Base-by-base conservation (phyloP, 352 stramenopile species). In the Peronospora belbahrii region DNA sequence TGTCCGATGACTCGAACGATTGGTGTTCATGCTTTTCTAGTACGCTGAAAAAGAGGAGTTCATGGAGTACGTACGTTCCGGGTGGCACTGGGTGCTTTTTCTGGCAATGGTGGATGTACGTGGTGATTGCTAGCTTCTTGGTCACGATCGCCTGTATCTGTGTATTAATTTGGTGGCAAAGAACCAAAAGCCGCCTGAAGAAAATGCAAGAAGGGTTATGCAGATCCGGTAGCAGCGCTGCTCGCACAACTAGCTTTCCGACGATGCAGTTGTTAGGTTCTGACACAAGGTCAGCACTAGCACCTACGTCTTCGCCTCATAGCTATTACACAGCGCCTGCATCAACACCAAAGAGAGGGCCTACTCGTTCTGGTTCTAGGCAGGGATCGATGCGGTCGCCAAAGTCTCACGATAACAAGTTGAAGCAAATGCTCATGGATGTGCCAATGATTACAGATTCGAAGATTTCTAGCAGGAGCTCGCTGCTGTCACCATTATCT, bases 31-130 rank as follows among this genome's bases (percentile, higher is more conserved):
- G 81, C 41, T 93, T 83, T 42, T 85, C 67, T n/a, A 65, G 47
- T 8, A 71, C 56, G 8, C 48, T 83, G n/a, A 68, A 80, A 62
- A 69, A 56, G 47, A 76, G 72, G 46, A 87, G 68, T 40, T 58
- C 54, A 18, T 60, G 85, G 40, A 64, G 70, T 9, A 68, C 56
- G n/a, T 74, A 75, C 39, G 17, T 84, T 11, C 81, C 81, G 2
- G 85, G 80, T 59, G 70, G 70, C 1, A 57, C 33, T 11, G 64
- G 67, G 2, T 93, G 81, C 45, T 90, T 88, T 60, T 89, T 90
- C 57, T 86, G 74, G 78, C 59, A 74, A 10, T 93, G 81, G 81
- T 93, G 81, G 81, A 85, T 88, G 60, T 93, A 88, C 34, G 43
- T 93, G 25, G 72, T 93, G 22, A 20, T 89, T 27, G 75, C 66